Percentiles rank a stretch among this genome's conserved stretches.
These are phyloP conservation scores for Phytopythium litorale DNA, from an alignment of 352 stramenopile species.

Conservation along the genomic window DNA sequence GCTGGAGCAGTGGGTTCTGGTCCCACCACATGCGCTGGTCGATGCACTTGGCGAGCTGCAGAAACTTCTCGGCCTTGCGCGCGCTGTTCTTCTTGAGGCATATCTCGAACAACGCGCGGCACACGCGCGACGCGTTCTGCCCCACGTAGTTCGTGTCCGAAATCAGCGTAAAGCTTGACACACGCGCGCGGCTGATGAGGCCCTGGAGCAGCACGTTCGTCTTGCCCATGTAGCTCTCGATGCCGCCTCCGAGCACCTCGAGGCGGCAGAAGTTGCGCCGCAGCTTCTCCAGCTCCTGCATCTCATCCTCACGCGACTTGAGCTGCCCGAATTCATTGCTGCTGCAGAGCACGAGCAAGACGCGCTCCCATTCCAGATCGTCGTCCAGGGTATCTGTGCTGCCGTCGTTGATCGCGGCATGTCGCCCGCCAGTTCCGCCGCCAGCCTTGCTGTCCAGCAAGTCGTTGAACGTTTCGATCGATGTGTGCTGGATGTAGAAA, in stretches of 20 bases:
- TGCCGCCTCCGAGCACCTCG: slow-evolving; percentile 85
- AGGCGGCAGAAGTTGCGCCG: slow-evolving; percentile 86
- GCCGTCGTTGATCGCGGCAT: slow-evolving; percentile 5
- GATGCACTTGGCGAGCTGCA: slow-evolving; percentile 96
- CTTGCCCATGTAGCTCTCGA: slow-evolving; percentile 94
- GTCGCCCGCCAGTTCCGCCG: slow-evolving; percentile 11
- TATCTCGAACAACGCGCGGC: slow-evolving; percentile 99
- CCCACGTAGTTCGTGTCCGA: slow-evolving; percentile 99
- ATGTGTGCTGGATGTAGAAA: slow-evolving; percentile 99
- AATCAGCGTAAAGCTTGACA: slow-evolving; percentile 97
- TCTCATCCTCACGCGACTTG: slow-evolving; percentile 94
- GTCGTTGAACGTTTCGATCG: slow-evolving; percentile 98
- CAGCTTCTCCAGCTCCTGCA: slow-evolving; percentile 92
- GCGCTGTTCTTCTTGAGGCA: slow-evolving; percentile 90
- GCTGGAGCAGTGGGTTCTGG: slow-evolving; percentile 92
- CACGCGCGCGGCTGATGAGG: slow-evolving; percentile 59
- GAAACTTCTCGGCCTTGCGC: slow-evolving; percentile 89
- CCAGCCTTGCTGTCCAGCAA: slow-evolving; percentile 71
- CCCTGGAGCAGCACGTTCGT: slow-evolving; percentile 96
- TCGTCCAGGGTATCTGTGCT: slow-evolving; percentile 26
- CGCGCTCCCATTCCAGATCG: slow-evolving; percentile 65
- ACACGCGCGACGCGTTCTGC: slow-evolving; percentile 97
- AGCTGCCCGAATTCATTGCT: slow-evolving; percentile 96
- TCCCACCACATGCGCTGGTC: slow-evolving; percentile 98
- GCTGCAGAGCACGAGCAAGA: slow-evolving; percentile 66